phyloP scores from a whole-genome alignment of 257 asterid species.

The Catharanthus roseus region DNA sequence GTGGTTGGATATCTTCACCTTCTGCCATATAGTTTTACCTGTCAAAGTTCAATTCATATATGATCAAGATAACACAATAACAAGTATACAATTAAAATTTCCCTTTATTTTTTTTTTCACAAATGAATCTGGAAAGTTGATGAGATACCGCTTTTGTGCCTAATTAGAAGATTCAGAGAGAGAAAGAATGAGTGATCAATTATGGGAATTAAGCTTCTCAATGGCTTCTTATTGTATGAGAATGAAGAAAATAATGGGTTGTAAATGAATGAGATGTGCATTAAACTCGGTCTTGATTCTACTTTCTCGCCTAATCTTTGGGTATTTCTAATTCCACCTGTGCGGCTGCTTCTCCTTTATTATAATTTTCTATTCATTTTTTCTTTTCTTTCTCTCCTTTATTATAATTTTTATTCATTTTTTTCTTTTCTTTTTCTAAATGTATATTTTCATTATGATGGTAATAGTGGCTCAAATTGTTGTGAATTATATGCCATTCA shows the following conservation, averaged over 20 bases:
- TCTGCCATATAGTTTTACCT: conserved; percentile 18
- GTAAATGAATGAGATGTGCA: conserved; percentile 9
- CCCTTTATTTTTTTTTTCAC: not conserved
- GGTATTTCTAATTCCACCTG: conserved; percentile 7
- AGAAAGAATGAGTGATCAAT: too few species aligned
- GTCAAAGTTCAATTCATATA: not conserved
- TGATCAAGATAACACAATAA: not conserved
- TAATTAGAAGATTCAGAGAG: not conserved
- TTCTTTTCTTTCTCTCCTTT: not conserved
- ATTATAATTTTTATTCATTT: too few species aligned
- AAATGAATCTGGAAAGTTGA: not conserved
- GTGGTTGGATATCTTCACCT: conserved; percentile 23
- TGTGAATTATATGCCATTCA: not conserved
- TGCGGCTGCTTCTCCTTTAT: conserved; percentile 3
- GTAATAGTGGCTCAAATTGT: not conserved
- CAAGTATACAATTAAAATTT: not conserved
- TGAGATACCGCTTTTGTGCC: not conserved
- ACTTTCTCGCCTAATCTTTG: conserved; percentile 19
- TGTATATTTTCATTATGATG: too few species aligned
- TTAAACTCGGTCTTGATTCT: conserved; percentile 9
- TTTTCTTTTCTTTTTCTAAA: too few species aligned
- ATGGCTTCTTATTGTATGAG: too few species aligned
- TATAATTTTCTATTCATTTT: conserved; percentile 18
- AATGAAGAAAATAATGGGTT: not conserved
- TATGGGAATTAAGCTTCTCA: not conserved